Conservation (phyloP, 2,329 filamentous ascomycete species). For the Alternaria sp. region DNA sequence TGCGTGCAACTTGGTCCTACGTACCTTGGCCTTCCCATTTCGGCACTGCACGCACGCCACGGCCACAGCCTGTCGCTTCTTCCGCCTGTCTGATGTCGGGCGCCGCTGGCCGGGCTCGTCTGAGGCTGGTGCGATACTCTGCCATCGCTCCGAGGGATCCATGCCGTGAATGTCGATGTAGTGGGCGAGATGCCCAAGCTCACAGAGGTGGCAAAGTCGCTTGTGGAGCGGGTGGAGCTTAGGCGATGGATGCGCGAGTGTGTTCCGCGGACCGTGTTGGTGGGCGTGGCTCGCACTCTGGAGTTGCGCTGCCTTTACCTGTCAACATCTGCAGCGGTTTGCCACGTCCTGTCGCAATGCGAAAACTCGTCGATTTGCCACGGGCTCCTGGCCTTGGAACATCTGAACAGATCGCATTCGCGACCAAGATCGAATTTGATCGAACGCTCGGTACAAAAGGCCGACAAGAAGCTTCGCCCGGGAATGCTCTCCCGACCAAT, state of each 20-base stretch:
- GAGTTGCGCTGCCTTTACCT: neutral
- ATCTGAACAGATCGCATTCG: slow-evolving; percentile 13
- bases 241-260: slow-evolving; percentile 15
- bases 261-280: slow-evolving; percentile 8
- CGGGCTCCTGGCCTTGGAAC: slow-evolving; percentile 3
- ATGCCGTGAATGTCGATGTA: slow-evolving; percentile 18
- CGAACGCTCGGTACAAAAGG: slow-evolving; percentile 17
- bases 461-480: slow-evolving; percentile 20
- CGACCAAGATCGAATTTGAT: slow-evolving; percentile 16
- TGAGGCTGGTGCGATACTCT: slow-evolving; percentile 37
- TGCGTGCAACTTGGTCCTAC: slow-evolving; percentile 12
- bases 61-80: slow-evolving; percentile 33
- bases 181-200: slow-evolving; percentile 4
- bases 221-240: slow-evolving; percentile 17
- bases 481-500: slow-evolving; percentile 21
- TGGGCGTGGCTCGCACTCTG: slow-evolving; percentile 5
- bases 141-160: slow-evolving; percentile 36
- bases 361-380: neutral
- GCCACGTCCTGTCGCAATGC: slow-evolving; percentile 7
- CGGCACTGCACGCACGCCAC: slow-evolving; percentile 38
- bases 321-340: slow-evolving; percentile 9
- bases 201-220: slow-evolving; percentile 4
- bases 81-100: slow-evolving; percentile 26
- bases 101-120: slow-evolving; percentile 35
- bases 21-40: slow-evolving; percentile 39